phyloP scores from a whole-genome alignment of 441 rosid genomes.

The Cnidoscolus chayamansa region DNA sequence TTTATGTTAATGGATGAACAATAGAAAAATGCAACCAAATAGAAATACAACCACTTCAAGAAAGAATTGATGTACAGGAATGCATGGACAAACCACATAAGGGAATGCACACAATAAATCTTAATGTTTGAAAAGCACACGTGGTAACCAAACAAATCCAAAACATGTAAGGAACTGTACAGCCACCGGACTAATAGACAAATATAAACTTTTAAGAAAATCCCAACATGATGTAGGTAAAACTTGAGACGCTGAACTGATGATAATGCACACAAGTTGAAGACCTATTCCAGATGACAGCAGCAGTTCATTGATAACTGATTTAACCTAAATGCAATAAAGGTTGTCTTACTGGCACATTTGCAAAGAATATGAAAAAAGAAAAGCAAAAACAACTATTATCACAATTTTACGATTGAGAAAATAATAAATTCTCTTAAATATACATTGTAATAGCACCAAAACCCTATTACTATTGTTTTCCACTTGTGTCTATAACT shows the following conservation, averaged over 20 bases:
- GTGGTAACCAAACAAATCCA: neutral
- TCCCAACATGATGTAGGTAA: neutral
- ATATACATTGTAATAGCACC: too few species aligned
- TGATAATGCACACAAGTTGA: neutral
- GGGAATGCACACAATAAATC: neutral
- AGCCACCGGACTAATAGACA: neutral
- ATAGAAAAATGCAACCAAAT: neutral
- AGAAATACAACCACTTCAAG: neutral
- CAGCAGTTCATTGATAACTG: neutral
- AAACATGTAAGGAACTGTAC: neutral
- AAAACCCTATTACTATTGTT: too few species aligned
- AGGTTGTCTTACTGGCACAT: neutral
- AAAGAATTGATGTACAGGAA: neutral
- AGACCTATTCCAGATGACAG: neutral
- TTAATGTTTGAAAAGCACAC: slow-evolving; percentile 2
- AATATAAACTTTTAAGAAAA: neutral
- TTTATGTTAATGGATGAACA: neutral
- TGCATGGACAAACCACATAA: neutral
- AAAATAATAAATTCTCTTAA: too few species aligned
- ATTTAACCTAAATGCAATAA: neutral
- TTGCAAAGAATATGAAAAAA: neutral
- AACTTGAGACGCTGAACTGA: neutral
- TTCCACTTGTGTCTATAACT: too few species aligned
- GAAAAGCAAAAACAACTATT: neutral
- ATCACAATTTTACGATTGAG: neutral